Conservation (phyloP, 2,329 filamentous ascomycete species). For the Pseudogymnoascus sp. region DNA sequence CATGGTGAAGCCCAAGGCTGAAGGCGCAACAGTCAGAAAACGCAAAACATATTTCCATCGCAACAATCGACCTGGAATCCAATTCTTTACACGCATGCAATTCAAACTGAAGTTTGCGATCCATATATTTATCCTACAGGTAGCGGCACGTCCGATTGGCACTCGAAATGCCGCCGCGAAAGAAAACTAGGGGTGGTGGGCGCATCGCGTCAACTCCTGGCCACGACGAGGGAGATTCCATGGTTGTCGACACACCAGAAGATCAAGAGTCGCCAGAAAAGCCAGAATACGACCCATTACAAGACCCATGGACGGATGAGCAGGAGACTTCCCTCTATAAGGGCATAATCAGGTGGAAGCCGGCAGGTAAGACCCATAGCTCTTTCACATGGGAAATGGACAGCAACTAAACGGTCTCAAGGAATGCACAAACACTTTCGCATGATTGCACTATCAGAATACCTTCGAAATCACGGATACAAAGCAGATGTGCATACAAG, state of each 20-base stretch:
- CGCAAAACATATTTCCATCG: slow-evolving; percentile 9
- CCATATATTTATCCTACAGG: background rate
- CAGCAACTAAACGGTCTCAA: slow-evolving; percentile 28
- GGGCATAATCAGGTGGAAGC: slow-evolving; percentile 88
- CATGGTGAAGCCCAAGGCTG: slow-evolving; percentile 9
- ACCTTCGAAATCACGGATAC: slow-evolving; percentile 72
- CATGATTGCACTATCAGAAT: slow-evolving; percentile 77
- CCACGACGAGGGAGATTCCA: slow-evolving; percentile 48
- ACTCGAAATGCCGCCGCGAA: slow-evolving; percentile 59
- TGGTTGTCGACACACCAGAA: slow-evolving; percentile 49
- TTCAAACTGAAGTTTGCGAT: background rate
- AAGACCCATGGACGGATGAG: slow-evolving; percentile 88
- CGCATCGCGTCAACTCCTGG: slow-evolving; percentile 50
- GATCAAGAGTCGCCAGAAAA: slow-evolving; percentile 29
- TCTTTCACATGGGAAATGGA: background rate
- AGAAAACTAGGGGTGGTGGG: slow-evolving; percentile 52
- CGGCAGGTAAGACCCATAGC: slow-evolving; percentile 60
- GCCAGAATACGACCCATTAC: slow-evolving; percentile 41
- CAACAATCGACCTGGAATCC: background rate
- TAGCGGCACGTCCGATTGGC: background rate
- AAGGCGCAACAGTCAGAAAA: slow-evolving; percentile 7
- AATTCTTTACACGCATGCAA: background rate
- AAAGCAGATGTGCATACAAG: slow-evolving; percentile 68
- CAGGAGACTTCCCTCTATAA: slow-evolving; percentile 91
- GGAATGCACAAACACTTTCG: slow-evolving; percentile 92